phyloP scores from a whole-genome alignment of 441 rosid species.

The Corymbia calophylla region DNA sequence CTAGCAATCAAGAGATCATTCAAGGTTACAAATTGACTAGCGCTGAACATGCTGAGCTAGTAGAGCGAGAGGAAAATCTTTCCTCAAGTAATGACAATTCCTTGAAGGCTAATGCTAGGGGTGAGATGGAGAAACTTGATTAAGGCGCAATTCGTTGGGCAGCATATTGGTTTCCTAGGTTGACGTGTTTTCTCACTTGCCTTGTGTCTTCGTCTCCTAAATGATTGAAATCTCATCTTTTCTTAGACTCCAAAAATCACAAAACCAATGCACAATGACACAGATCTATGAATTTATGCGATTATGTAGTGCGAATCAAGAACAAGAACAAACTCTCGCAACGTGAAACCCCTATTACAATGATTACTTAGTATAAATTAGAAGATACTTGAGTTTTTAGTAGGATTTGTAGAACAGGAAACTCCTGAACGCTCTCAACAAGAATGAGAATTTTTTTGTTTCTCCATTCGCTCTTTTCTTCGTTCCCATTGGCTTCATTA shows the following conservation, averaged over 20 bases:
- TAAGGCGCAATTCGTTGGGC: not conserved
- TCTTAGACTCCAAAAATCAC: not conserved
- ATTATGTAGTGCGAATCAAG: not conserved
- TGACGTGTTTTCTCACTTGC: not conserved
- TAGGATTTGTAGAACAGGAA: not conserved
- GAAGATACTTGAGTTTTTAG: not conserved
- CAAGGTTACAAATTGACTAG: not conserved
- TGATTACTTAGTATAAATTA: not conserved
- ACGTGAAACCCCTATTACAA: not conserved
- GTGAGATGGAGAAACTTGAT: not conserved
- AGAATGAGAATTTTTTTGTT: not conserved
- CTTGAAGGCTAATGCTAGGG: not conserved
- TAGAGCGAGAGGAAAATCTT: not conserved
- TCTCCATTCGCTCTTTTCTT: not conserved
- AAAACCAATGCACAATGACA: not conserved
- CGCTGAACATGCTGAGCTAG: not conserved
- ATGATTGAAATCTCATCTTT: not conserved
- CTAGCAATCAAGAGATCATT: not conserved
- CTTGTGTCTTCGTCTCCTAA: not conserved
- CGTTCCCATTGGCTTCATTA: not conserved
- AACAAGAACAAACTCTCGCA: not conserved
- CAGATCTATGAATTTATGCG: not conserved
- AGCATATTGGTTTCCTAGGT: not conserved
- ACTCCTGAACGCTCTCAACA: not conserved
- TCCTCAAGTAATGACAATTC: not conserved